phyloP scores from a whole-genome alignment of 129 eudicot species.

The Sambucus nigra region DNA sequence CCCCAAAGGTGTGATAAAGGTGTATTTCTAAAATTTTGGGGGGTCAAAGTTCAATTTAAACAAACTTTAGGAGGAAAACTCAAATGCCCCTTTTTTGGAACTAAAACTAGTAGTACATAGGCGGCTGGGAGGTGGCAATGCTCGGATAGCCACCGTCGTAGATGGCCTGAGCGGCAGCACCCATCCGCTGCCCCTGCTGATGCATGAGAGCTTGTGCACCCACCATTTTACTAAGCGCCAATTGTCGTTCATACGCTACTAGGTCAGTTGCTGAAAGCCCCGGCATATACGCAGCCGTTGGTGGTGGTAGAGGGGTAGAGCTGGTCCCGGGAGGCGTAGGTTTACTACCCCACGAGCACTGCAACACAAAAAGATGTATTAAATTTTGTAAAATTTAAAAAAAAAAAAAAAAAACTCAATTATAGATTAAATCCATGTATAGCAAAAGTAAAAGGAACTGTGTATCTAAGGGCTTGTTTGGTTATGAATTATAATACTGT shows the following conservation, averaged over 20 bases:
- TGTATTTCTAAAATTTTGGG: too few species aligned
- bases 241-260: conserved; percentile 41
- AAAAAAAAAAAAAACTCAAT: too few species aligned
- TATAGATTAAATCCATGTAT: too few species aligned
- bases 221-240: conserved; percentile 46
- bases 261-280: conserved; percentile 38
- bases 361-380: conserved; percentile 1
- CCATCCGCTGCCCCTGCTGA: conserved; percentile 36
- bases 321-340: conserved; percentile 45
- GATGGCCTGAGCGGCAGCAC: conserved; percentile 41
- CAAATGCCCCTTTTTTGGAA: conserved; percentile 5
- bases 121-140: conserved; percentile 55
- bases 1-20: too few species aligned
- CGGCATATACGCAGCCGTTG: conserved; percentile 18
- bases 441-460: too few species aligned
- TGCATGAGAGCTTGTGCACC: conserved; percentile 27
- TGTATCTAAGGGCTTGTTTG: too few species aligned
- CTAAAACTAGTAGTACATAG: conserved; percentile 55
- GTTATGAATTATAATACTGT: too few species aligned
- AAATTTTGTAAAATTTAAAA: too few species aligned
- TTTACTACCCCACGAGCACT: conserved; percentile 59
- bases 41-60: too few species aligned
- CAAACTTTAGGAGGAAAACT: too few species aligned
- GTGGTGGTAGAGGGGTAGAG: conserved; percentile 50
- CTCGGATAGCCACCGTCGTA: conserved; percentile 71